phyloP scores from a whole-genome alignment of 345 rosid genomes.

The Hevea brasiliensis region DNA sequence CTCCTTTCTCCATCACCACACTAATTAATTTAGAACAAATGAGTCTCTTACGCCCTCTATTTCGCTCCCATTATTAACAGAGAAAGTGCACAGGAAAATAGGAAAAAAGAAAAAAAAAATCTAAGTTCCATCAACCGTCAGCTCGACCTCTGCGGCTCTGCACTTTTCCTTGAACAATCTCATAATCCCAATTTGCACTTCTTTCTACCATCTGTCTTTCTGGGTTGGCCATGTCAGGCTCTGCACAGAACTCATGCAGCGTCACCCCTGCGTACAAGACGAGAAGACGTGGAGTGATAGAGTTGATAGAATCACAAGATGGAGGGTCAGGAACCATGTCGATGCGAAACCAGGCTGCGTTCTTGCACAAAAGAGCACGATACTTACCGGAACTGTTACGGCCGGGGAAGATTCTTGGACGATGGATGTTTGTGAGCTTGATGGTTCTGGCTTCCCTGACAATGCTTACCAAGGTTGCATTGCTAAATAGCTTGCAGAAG shows the following conservation, averaged over 20 bases:
- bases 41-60: slow-evolving; percentile 4
- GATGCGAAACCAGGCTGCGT: neutral
- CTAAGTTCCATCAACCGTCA: neutral
- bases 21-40: neutral
- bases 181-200: too few relatives aligned
- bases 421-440: neutral
- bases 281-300: neutral
- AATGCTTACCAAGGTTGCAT: neutral
- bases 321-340: neutral
- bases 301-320: neutral
- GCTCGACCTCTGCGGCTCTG: neutral
- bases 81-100: neutral
- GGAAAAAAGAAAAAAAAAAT: neutral
- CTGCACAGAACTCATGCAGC: neutral
- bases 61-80: slow-evolving; percentile 12
- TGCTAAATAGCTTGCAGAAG: neutral
- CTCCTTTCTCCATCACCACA: too few relatives aligned
- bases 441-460: slow-evolving; percentile 4
- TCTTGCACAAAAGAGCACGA: neutral
- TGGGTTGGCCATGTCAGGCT: neutral
- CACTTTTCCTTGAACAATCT: neutral
- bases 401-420: slow-evolving; percentile 7
- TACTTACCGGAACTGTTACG: neutral
- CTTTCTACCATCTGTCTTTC: neutral
- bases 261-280: neutral